Evolutionary conservation across 1,284 basidiomycete genomes (phyloP), one percentile per base, ranked within the genome.

Genomic region (Polyporus tsugae): DNA sequence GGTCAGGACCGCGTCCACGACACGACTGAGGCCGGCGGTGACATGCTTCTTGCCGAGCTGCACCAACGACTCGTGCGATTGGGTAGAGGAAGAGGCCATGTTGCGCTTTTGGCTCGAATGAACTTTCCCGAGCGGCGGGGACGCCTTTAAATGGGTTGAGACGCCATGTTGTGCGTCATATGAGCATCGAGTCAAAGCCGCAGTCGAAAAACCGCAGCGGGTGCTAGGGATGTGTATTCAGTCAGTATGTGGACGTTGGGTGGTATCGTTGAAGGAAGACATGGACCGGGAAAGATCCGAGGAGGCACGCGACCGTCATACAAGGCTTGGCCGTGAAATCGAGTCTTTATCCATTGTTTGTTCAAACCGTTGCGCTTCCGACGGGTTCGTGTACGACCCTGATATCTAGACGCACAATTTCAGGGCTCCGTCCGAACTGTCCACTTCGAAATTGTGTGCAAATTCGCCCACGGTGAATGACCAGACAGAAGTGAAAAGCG

Each of bases 1-100:
- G 65, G 85, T 83, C 81, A 97, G 91, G 66, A 97, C 85, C 10
- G 89, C 91, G 69, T 95, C 87, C 0, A 89, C 88, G 60, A 91
- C 81, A 55, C 92, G 84, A 5, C 83, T 87, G 10, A 95, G 79
- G 7, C 94, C 94, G 58, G 87, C 86, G 11, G 88, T 92, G 68
- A 95, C 90, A 80, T 95, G 89, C 52, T 82, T 82, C 68, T 86
- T 81, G 29, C 90, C 90, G 74, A 92, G 87, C 11, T 82, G 75
- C 15, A 78, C 77, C 6, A 78, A 67, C 11, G 76, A 75, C 6
- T 76, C 74, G 66, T 77, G 71, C 6, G 70, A 65, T 57, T 70
- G 69, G 6, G 60, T 46, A 25, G 71, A 59, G 4, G 73, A 58
- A n/a, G 70, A 68, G 6, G 73, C 64, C 73, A 76, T 76, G 61